Conservation (phyloP, 75 land plant species). For the Sequoiadendron giganteum region DNA sequence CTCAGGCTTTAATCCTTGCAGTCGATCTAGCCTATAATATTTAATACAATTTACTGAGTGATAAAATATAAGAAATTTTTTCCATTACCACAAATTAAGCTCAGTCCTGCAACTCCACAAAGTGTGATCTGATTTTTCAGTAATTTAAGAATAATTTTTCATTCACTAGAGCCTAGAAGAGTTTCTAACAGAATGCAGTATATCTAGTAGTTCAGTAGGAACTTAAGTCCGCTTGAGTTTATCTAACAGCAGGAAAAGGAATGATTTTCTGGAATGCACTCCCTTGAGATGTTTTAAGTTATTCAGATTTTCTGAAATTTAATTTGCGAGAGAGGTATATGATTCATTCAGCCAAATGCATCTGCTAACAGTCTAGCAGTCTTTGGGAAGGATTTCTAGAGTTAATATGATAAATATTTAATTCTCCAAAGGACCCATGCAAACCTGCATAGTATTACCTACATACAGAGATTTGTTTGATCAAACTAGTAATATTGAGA, state of each 20-base stretch:
- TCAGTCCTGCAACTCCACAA: neutral
- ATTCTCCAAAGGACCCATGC: neutral
- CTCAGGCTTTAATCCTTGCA: neutral
- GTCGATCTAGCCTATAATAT: neutral
- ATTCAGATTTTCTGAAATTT: neutral
- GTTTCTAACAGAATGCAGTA: neutral
- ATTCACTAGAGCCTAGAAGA: neutral
- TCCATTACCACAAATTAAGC: neutral
- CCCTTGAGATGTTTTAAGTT: neutral
- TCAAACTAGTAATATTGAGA: neutral
- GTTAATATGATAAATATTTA: neutral
- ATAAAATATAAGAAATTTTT: neutral
- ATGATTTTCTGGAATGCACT: neutral
- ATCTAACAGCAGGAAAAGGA: neutral
- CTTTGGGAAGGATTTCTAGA: neutral
- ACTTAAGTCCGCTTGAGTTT: neutral
- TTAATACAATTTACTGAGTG: neutral
- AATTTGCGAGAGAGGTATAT: neutral
- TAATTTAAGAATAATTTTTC: neutral
- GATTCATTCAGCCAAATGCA: neutral
- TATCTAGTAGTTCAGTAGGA: neutral
- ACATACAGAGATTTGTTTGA: neutral
- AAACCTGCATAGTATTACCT: neutral
- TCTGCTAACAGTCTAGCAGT: neutral
- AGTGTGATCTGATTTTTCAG: neutral